Conservation (phyloP, 129 eudicot genomes). For the Lonicera japonica region DNA sequence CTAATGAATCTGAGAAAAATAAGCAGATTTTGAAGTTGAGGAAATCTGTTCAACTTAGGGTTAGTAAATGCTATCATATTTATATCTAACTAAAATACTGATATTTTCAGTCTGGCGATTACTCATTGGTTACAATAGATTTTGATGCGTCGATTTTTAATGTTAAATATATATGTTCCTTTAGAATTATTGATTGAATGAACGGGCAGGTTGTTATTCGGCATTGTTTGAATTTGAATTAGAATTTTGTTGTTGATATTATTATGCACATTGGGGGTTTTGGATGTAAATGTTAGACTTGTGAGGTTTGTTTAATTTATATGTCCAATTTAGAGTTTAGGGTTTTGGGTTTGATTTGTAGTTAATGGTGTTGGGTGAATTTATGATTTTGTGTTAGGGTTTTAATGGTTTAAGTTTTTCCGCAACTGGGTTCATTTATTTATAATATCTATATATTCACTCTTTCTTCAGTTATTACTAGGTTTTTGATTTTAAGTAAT, state of each 20-base stretch:
- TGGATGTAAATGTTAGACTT: too few relatives aligned
- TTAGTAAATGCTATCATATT: constrained; percentile 32
- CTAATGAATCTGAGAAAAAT: constrained; percentile 41
- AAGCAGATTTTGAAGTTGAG: constrained; percentile 40
- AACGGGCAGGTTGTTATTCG: too few relatives aligned
- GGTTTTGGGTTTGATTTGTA: neutral
- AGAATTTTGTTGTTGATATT: neutral
- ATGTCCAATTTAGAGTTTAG: too few relatives aligned
- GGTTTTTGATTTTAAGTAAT: too few relatives aligned
- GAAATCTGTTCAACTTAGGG: constrained; percentile 69
- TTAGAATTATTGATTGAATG: too few relatives aligned
- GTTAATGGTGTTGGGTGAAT: neutral
- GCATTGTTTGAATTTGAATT: neutral
- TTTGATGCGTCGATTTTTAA: too few relatives aligned
- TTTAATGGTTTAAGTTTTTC: neutral
- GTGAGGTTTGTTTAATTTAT: too few relatives aligned
- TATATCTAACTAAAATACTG: too few relatives aligned
- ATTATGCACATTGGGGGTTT: neutral
- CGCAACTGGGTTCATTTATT: neutral
- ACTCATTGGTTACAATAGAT: too few relatives aligned
- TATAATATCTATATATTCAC: neutral
- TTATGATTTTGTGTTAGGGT: neutral
- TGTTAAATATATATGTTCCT: too few relatives aligned
- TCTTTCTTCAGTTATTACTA: too few relatives aligned
- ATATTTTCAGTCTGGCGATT: too few relatives aligned